These are phyloP conservation scores for Botrytis squamosa DNA, from an alignment of 2,329 filamentous ascomycete species.

Conservation along the genomic window DNA sequence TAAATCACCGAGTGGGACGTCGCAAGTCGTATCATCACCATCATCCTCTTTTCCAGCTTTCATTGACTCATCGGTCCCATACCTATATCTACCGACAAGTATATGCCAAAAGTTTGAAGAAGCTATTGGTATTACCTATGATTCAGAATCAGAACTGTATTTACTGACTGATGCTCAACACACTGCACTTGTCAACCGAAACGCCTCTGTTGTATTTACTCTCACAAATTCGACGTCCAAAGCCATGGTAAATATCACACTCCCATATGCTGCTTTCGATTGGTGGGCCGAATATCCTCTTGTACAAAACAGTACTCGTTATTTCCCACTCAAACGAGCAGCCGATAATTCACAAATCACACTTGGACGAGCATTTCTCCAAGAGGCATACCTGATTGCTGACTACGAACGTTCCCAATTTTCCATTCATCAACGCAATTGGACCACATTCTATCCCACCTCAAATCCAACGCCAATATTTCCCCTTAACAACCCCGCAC, in stretches of 20 bases:
- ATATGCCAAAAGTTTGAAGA: conserved; percentile 42
- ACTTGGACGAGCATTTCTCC: conserved; percentile 44
- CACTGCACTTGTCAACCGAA: conserved; percentile 32
- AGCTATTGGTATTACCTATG: conserved; percentile 41
- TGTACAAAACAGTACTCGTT: conserved; percentile 33
- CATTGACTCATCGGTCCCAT: conserved; percentile 44
- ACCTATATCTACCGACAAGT: conserved; percentile 42
- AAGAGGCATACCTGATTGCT: conserved; percentile 42
- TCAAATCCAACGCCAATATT: conserved; percentile 29
- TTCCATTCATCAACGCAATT: conserved; percentile 40
- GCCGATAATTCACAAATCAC: conserved; percentile 39
- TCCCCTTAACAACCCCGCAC: conserved; percentile 1
- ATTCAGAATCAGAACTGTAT: conserved; percentile 41
- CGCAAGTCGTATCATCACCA: conserved; percentile 22
- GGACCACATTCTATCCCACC: conserved; percentile 25
- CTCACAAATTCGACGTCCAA: conserved; percentile 37
- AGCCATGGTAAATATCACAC: conserved; percentile 37
- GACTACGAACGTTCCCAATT: conserved; percentile 45
- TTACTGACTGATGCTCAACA: conserved; percentile 38
- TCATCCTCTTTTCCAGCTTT: conserved; percentile 29
- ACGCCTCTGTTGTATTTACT: conserved; percentile 41
- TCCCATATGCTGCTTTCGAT: conserved; percentile 45
- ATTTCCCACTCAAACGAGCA: conserved; percentile 44
- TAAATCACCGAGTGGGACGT: conserved; percentile 22
- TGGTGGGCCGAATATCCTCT: conserved; percentile 40